Base-by-base conservation (phyloP, 768 basidiomycete species). In the Termitomyces sp. region DNA sequence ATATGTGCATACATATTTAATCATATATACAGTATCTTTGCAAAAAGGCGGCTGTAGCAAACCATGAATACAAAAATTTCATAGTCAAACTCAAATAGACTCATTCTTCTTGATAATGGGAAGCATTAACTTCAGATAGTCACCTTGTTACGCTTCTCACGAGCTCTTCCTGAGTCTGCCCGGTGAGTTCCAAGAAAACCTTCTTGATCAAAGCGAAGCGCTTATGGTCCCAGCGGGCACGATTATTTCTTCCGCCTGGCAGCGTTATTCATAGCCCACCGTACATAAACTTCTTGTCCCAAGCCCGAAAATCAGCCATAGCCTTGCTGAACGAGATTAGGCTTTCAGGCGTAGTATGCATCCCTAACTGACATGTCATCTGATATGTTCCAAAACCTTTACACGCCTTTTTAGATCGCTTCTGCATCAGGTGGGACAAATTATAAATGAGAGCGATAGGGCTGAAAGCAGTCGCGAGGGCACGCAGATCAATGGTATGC, bases 211-310 rank as follows among this genome's bases (percentile, higher is more conserved):
- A 76, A 45, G 72, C 70, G 68, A 82, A 75, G 22, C 80, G 71
- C 11, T 62, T 64, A 8, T 73, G 68, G 62, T 82, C 73, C 83
- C 84, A 84, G 58, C 82, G 80, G 3, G 73, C 74, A 41, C 84
- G 70, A 8, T 82, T 67, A 31, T 84, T 63, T 18, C 82, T 74
- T 27, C 5, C 8, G 15, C 13, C 15, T n/a, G 37, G 20, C 13
- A 36, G 13, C 34, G 12, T 36, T 36, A 34, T 36, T 36, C 22
- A 13, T 24, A 6, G 45, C 65, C 11, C 53, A 72, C 72, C 73
- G 56, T 67, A 68, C 6, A 77, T 70, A 50, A 84, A 71, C 63
- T 77, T 63, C 50, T 71, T 71, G 51, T 84, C 79, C 56, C 78
- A 78, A 5, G 81, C 84, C 0, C 83, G 82, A 54, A 76, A 4